These are phyloP conservation scores for Dactylellina drechsleri DNA, from an alignment of 2,329 filamentous ascomycete genomes.

Conservation along the genomic window DNA sequence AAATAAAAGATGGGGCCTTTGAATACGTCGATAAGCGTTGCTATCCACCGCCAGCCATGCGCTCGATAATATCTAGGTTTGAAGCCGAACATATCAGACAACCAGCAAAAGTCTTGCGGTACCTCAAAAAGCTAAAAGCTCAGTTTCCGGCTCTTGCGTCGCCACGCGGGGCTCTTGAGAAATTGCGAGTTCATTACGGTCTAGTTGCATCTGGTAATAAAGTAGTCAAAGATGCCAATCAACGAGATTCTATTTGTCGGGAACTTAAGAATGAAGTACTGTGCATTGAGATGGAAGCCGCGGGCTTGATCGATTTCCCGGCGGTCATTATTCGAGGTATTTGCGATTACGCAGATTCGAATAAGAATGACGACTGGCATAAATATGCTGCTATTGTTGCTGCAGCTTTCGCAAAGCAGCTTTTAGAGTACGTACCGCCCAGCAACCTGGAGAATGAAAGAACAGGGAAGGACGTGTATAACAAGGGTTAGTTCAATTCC, in stretches of 20 bases:
- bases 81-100: conserved; percentile 37
- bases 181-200: conserved; percentile 6
- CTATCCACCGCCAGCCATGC: conserved; percentile 56
- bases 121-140: conserved; percentile 15
- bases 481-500: neutral
- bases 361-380: conserved; percentile 56
- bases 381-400: conserved; percentile 45
- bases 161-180: conserved; percentile 5
- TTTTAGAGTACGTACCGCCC: conserved; percentile 6
- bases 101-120: conserved; percentile 20
- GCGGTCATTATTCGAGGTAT: conserved; percentile 52
- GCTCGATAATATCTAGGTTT: conserved; percentile 55
- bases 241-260: neutral
- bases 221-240: conserved; percentile 37
- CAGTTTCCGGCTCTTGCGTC: conserved; percentile 11
- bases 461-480: neutral
- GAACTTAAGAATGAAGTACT: conserved; percentile 9
- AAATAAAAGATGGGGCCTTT: conserved; percentile 50
- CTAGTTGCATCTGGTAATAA: conserved; percentile 29
- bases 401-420: conserved; percentile 17
- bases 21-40: conserved; percentile 53
- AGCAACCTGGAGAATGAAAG: neutral
- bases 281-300: conserved; percentile 35
- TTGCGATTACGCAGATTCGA: conserved; percentile 55
- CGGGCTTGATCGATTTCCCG: conserved; percentile 23